Evolutionary conservation across 1,284 basidiomycete genomes (phyloP).

Genomic region (Malassezia obtusa): DNA sequence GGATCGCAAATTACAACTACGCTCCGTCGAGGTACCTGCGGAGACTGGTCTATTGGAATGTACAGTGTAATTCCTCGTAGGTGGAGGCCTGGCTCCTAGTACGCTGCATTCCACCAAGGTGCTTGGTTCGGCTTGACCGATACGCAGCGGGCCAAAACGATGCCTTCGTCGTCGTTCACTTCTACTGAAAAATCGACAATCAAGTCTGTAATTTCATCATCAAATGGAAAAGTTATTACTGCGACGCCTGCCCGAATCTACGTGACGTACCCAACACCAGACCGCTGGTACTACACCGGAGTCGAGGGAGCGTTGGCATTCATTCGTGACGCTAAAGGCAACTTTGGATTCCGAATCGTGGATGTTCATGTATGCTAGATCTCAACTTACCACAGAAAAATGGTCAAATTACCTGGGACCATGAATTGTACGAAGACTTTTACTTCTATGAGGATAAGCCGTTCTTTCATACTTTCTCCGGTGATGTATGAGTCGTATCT

Average conservation of each 20-base stretch:
- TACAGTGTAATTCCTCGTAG: too few relatives aligned
- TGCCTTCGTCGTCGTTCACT: constrained; percentile 39
- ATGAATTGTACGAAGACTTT: constrained; percentile 78
- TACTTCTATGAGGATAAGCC: constrained; percentile 76
- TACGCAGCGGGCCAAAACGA: background rate
- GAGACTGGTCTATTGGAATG: too few relatives aligned
- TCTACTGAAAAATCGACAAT: constrained; percentile 44
- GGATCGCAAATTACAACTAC: background rate
- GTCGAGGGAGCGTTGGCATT: constrained; percentile 43
- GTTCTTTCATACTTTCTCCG: constrained; percentile 86
- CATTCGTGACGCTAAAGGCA: constrained; percentile 30
- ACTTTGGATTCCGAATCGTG: constrained; percentile 38
- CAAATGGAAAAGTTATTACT: constrained; percentile 42
- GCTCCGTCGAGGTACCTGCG: too few relatives aligned
- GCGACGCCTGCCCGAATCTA: constrained; percentile 45
- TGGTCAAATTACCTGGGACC: constrained; percentile 62
- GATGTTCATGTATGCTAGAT: constrained; percentile 28
- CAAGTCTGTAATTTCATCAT: constrained; percentile 40
- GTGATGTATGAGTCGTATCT: constrained; percentile 61
- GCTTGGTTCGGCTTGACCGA: too few relatives aligned
- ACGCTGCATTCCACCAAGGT: too few relatives aligned
- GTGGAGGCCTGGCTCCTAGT: background rate
- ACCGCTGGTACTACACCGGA: constrained; percentile 37
- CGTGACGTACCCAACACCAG: constrained; percentile 27
- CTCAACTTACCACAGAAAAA: background rate